Conservation (phyloP, 176 grass and related monocot genomes). For the barley (Hordeum vulgare) region DNA sequence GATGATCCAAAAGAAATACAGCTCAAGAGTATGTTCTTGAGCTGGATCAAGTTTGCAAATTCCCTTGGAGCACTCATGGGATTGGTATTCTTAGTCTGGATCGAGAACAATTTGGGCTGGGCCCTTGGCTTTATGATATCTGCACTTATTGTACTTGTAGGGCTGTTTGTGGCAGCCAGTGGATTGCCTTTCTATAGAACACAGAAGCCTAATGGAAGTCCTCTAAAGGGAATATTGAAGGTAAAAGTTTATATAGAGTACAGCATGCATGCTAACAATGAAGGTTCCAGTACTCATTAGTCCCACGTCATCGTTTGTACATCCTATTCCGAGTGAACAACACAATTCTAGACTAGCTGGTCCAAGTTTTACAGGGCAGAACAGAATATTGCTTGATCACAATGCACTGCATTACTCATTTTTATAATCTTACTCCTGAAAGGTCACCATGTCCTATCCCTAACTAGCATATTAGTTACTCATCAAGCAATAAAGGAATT, state of each 20-base stretch:
- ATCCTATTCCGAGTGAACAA: not conserved
- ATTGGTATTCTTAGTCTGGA: constrained; percentile 40
- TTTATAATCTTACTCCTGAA: not conserved
- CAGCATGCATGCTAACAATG: not conserved
- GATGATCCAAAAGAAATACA: constrained; percentile 4
- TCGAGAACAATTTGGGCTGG: constrained; percentile 43
- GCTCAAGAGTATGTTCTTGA: constrained; percentile 17
- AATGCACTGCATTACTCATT: not conserved
- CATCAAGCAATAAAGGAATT: not conserved
- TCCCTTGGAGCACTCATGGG: constrained; percentile 28
- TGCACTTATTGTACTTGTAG: constrained; percentile 26
- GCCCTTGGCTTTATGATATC: constrained; percentile 29
- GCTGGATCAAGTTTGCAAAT: constrained; percentile 24
- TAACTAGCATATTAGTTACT: not conserved
- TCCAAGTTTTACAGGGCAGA: not conserved
- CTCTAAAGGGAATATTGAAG: constrained; percentile 19
- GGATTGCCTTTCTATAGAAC: constrained; percentile 31
- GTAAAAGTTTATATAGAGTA: constrained; percentile 17
- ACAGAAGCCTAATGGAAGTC: constrained; percentile 24
- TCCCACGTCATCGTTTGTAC: not conserved
- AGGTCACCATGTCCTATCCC: not conserved
- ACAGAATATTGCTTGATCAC: not conserved
- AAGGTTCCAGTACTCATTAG: not conserved
- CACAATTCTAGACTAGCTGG: not conserved
- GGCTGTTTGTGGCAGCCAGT: constrained; percentile 32